These are phyloP conservation scores for Irpex sp. DNA, from an alignment of 1,284 basidiomycete species.

Conservation along the genomic window DNA sequence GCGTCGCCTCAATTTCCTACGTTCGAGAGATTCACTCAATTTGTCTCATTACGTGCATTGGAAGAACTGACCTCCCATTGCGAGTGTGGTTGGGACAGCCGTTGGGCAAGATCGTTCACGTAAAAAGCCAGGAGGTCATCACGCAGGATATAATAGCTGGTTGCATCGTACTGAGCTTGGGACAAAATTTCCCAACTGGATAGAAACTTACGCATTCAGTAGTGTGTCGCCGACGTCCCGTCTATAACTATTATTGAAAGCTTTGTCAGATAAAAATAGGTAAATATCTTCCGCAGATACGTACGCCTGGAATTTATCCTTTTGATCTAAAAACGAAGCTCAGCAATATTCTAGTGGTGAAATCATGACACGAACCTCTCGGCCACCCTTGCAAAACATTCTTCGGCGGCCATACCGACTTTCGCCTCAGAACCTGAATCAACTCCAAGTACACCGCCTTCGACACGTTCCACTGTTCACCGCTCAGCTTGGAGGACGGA, in stretches of 20 bases:
- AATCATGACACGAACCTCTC: conserved; percentile 48
- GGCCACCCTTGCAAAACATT: conserved; percentile 50
- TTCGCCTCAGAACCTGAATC: conserved; percentile 65
- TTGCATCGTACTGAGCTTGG: background rate
- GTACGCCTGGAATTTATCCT: conserved; percentile 73
- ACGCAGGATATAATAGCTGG: conserved; percentile 83
- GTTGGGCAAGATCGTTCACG: conserved; percentile 55
- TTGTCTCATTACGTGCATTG: background rate
- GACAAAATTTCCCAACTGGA: background rate
- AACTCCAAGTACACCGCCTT: conserved; percentile 78
- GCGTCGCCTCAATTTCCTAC: conserved; percentile 79
- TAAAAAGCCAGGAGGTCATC: conserved; percentile 77
- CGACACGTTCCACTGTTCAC: conserved; percentile 53
- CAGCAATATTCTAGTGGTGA: background rate
- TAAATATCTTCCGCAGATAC: conserved; percentile 22
- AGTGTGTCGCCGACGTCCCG: conserved; percentile 88
- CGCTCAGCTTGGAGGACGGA: conserved; percentile 30
- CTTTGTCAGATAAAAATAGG: background rate
- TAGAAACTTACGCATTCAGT: conserved; percentile 73
- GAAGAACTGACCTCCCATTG: conserved; percentile 66
- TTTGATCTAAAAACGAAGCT: conserved; percentile 47
- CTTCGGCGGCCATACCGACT: conserved; percentile 67
- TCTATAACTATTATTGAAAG: conserved; percentile 55
- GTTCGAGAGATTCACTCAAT: background rate
- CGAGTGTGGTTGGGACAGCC: conserved; percentile 40